Evolutionary conservation across 2,329 filamentous ascomycete genomes (phyloP), one percentile per base, ranked within the genome.

Genomic region (Monosporascus sp.): DNA sequence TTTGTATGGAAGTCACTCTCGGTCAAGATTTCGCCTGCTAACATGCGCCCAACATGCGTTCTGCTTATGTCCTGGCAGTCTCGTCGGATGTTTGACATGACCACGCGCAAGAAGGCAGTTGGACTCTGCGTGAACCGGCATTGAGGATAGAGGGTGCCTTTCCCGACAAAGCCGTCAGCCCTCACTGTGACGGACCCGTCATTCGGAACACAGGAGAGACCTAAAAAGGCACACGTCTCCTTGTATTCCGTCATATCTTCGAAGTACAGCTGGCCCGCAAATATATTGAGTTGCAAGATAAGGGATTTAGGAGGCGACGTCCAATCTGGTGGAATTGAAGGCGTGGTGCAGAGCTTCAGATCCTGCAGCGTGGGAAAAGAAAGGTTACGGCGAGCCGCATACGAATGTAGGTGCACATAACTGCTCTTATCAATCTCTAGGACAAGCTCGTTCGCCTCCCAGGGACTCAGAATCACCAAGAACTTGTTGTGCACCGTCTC

Each of bases 251-350:
- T 53, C 44, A 74, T 80, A 0, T 72, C 75, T 0, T 63, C 65
- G 9, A 89, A 70, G 58, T 89, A 90, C 0, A 89, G 72, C 51
- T 87, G 83, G 0, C 86, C 87, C 0, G 87, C 73, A 51, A 90
- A 89, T 0, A 90, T 67, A 44, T 86, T 85, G 0, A 90, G 72
- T 52, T 81, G 72, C 7, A 53, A 54, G n/a, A 61, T 49, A 18
- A 60, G 51, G 0, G 31, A 18, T 27, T 47, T 42, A 20, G 39
- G 51, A 9, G 63, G 54, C 11, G 60, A 47, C 11, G 20, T 25
- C 9, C 55, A 53, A 24, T 25, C 14, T 25, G 42, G 24, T 18
- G 54, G 37, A 14, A 8, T 18, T 7, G 52, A 27, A 1, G 62
- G 62, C 14, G 57, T 53, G 2, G 54, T 57, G 50, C 59, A 59